Base-by-base conservation (phyloP, 495 filamentous ascomycete species). In the Neurospora sp. region DNA sequence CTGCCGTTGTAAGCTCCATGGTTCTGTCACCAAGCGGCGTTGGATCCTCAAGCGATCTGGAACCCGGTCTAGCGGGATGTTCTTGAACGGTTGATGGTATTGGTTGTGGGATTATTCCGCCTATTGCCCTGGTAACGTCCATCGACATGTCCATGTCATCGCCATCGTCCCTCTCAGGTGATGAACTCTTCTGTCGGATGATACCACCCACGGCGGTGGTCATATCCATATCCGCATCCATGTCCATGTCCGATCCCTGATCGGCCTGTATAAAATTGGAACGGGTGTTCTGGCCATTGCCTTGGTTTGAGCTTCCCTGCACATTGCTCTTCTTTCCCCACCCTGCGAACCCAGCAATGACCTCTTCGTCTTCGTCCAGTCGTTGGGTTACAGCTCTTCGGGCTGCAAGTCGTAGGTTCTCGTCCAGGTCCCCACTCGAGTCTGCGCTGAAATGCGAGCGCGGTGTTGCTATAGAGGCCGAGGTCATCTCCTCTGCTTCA, bases 111-210 rank as follows among this genome's bases (percentile, higher is more conserved):
- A 94, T 81, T 69, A 98, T 97, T 5, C 90, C 87, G n/a, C 95
- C 95, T 72, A 97, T 82, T 14, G 89, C 92, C 72, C 86, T 88
- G 1, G 94, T 97, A 69, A 97, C 88, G 72, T 97, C 94, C 92
- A 94, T 94, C 11, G 91, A 93, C 79, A 93, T 87, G 39, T 93
- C 91, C 76, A 93, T 93, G 22, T 93, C 91, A 72, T 92, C 90
- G 44, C 87, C 86, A 22, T 80, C 79, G 5, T 84, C 79, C 20
- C 82, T 78, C 20, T 75, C 73, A 31, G 68, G 71, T 8, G 79
- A 71, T 48, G 79, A 73, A n/a, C 71, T 40, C 22, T 75, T 69
- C 20, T 79, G 80, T 72, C 77, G 80, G 46, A 90, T 79, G 71
- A 89, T 88, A 3, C 87, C 85, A n/a, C 88, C 88, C n/a, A 88